Base-by-base conservation (phyloP, 306 rosid genomes). In the Ziziphus jujuba region DNA sequence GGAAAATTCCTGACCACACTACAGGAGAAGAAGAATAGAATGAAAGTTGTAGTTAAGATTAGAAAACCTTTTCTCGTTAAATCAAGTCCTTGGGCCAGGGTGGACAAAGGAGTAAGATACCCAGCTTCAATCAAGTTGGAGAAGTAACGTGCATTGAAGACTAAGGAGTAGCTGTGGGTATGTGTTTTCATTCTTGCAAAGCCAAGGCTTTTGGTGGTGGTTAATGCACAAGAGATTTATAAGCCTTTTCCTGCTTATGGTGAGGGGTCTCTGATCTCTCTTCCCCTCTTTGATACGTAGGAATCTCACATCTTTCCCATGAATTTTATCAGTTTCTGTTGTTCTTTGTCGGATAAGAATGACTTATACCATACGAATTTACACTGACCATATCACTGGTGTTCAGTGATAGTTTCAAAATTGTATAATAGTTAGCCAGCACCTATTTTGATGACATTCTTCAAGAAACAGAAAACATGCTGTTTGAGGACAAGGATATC, bases 211-310 rank as follows among this genome's bases (percentile, higher is more conserved):
- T 67, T 59, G 69, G 53, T 43, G 56, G 74, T 76, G 65, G 81
- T 66, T 80, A 60, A 69, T 65, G 62, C 74, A 65, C 75, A 34
- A 51, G 79, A 67, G 63, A 61, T 55, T 66, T 69, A 22, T 72
- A 71, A 72, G 59, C 69, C 49, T 80, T 80, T 36, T 43, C 34
- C 77, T 67, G 55, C 70, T 36, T 61, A 67, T 66, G 79, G 81
- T 71, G 84, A 85, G 84, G 87, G 80, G 81, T 56, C 79, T 61
- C 76, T 56, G 67, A 35, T 69, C 74, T 62, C 70, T 50, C 66
- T 77, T 67, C 57, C 31, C 43, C 54, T 23, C 47, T 62, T 48
- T 68, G 80, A 63, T 65, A 48, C 63, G 55, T 56, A 71, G 71
- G 77, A 40, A 61, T 25, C 33, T 68, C 44, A 1, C 64, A 49